Conservation (phyloP, 192 early-diverging fungal genomes). For the Rhizoclosmatium globosum region DNA sequence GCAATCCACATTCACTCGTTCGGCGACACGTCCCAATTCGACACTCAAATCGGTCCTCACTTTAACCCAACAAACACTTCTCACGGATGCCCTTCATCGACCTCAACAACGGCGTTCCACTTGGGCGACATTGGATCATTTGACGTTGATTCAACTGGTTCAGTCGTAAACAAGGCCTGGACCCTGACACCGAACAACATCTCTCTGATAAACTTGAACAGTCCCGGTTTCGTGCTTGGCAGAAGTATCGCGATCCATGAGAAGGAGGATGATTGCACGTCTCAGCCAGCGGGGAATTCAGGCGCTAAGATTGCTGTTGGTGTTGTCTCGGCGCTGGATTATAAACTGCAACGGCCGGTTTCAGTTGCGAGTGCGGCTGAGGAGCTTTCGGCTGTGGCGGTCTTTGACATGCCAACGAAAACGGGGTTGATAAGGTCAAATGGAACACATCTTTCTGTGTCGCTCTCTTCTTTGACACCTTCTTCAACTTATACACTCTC, state of each 20-base stretch:
- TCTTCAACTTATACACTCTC: too few species aligned
- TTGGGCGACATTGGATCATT: constrained; percentile 45
- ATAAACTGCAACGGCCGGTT: too few species aligned
- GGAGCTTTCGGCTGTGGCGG: too few species aligned
- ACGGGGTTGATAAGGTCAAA: too few species aligned
- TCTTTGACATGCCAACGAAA: too few species aligned
- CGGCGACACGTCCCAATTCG: constrained; percentile 23
- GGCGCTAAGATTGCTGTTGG: constrained; percentile 38
- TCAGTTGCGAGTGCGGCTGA: too few species aligned
- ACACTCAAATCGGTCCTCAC: constrained; percentile 20
- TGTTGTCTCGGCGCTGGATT: constrained; percentile 3
- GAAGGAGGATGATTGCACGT: constrained; percentile 38
- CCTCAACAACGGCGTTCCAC: neutral
- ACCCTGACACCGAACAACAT: neutral
- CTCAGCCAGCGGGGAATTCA: constrained; percentile 44
- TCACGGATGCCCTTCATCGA: constrained; percentile 29
- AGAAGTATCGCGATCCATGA: constrained; percentile 36
- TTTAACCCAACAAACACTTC: constrained; percentile 33
- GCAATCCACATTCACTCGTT: constrained; percentile 43
- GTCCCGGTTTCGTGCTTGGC: constrained; percentile 21
- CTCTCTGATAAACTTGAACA: neutral
- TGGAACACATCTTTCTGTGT: too few species aligned
- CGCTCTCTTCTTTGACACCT: too few species aligned
- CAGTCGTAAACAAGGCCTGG: neutral
- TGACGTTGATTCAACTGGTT: constrained; percentile 23